Evolutionary conservation across 345 rosid species (phyloP), one percentile per base, ranked within the genome.

Genomic region (Geranium rotundifolium): DNA sequence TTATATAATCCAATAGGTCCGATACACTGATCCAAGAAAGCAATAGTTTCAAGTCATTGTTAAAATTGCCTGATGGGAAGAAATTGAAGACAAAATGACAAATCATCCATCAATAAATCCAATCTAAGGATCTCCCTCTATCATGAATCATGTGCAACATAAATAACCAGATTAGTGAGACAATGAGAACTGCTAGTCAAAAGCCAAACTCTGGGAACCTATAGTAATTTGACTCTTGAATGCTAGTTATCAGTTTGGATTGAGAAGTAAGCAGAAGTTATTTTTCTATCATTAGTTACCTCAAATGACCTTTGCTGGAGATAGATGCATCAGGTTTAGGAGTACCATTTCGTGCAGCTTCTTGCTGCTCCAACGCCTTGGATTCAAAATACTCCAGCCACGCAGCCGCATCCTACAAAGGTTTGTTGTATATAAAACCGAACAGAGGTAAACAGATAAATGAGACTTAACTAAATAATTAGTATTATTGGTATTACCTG

Each of bases 311-410:
- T 85, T 89, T 92, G 79, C 98, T 92, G 63, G 96, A 88, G 67
- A 92, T 92, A 62, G 96, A 92, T 72, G 98, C 89, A 74, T 92
- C 98, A 58, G 95, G 98, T 71, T 85, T 92, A 54, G 98, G 98
- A 59, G 96, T 87, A 64, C 98, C 98, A 71, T 85, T 89, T 56
- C 91, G 87, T 55, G 91, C 95, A 52, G 96, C 95, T 82, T 92
- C 96, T 77, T 92, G 96, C 77, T 92, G 98, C 78, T 91, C 98
- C 64, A 84, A 70, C 69, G 92, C 89, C 80, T 85, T 91, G 37
- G 96, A 89, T 79, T 91, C 96, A 49, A 91, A 89, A 70, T 91
- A 89, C 74, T 91, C 98, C 55, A 91, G 98, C 96, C 96, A 91
- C 13, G 96, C 98, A 78, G 91, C 95, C 57, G 98, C 92, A 77